Evolutionary conservation across 192 early-diverging fungal species (phyloP).

Genomic region (Linnemannia exigua): DNA sequence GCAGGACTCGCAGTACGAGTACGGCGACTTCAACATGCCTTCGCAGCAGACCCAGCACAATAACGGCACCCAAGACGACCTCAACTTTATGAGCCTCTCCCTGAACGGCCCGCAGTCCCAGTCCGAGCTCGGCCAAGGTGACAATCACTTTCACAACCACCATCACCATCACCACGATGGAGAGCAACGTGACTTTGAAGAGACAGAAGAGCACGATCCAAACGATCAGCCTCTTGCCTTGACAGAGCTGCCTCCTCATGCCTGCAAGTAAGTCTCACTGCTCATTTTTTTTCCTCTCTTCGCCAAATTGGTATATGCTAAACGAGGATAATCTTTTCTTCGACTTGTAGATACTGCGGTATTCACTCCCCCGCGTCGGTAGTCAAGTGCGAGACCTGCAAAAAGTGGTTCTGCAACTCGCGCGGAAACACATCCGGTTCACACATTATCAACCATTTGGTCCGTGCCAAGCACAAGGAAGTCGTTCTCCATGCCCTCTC

Average conservation of each 20-base stretch:
- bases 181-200: conserved; percentile 61
- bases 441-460: conserved; percentile 96
- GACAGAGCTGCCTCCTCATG: conserved; percentile 81
- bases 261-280: conserved; percentile 67
- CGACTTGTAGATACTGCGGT: conserved; percentile 84
- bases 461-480: conserved; percentile 94
- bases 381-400: conserved; percentile 93
- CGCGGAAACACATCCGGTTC: conserved; percentile 91
- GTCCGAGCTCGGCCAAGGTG: conserved; percentile 24
- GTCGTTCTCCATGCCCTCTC: conserved; percentile 94
- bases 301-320: neutral
- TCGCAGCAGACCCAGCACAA: conserved; percentile 58
- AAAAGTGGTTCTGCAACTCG: conserved; percentile 98
- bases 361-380: conserved; percentile 90
- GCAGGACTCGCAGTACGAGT: conserved; percentile 78
- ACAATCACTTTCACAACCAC: conserved; percentile 26
- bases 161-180: conserved; percentile 19
- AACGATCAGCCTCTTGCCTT: conserved; percentile 63
- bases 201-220: conserved; percentile 67
- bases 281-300: neutral
- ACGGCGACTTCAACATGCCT: conserved; percentile 66
- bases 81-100: conserved; percentile 61
- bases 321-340: neutral
- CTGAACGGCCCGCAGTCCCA: conserved; percentile 53
- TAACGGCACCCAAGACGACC: conserved; percentile 59